phyloP scores from a whole-genome alignment of 139 green algal species.

The Micromonas commoda region DNA sequence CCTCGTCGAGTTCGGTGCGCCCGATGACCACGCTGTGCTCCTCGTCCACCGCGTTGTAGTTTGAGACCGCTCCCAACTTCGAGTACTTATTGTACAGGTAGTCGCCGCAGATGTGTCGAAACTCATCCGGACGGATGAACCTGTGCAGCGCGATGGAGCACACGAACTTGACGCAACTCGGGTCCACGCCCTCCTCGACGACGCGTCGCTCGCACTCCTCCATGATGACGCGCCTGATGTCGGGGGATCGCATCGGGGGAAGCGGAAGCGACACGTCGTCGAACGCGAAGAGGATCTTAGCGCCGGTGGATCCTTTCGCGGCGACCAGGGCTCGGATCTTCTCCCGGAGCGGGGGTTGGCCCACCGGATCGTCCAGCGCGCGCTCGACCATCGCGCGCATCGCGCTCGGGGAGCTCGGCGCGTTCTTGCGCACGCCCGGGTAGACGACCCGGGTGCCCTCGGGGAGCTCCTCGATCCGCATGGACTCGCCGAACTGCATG shows the following conservation, averaged over 20 bases:
- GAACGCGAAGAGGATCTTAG: no score
- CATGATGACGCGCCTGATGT: no score
- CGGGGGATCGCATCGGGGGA: no score
- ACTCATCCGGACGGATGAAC: slow-evolving; percentile 33
- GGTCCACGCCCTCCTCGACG: slow-evolving; percentile 32
- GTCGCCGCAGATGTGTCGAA: slow-evolving; percentile 38
- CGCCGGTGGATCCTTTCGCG: no score
- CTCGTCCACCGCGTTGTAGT: slow-evolving; percentile 42
- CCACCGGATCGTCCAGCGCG: slow-evolving; percentile 36
- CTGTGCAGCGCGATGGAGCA: slow-evolving; percentile 44
- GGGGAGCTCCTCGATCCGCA: slow-evolving; percentile 35
- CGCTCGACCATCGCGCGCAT: slow-evolving; percentile 33
- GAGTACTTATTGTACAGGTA: slow-evolving; percentile 40
- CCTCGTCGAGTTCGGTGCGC: slow-evolving; percentile 34
- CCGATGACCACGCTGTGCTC: slow-evolving; percentile 29
- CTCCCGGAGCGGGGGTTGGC: no score
- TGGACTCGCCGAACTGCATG: slow-evolving; percentile 35
- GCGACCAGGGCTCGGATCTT: no score
- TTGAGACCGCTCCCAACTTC: slow-evolving; percentile 30
- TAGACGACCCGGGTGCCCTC: slow-evolving; percentile 40
- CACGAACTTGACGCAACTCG: slow-evolving; percentile 33
- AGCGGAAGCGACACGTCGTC: no score
- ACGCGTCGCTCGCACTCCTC: slow-evolving; percentile 31
- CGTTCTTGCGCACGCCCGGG: slow-evolving; percentile 35
- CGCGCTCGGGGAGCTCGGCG: slow-evolving; percentile 1